These are phyloP conservation scores for Eucalyptus grandis DNA, from an alignment of 345 rosid genomes.

Conservation along the genomic window DNA sequence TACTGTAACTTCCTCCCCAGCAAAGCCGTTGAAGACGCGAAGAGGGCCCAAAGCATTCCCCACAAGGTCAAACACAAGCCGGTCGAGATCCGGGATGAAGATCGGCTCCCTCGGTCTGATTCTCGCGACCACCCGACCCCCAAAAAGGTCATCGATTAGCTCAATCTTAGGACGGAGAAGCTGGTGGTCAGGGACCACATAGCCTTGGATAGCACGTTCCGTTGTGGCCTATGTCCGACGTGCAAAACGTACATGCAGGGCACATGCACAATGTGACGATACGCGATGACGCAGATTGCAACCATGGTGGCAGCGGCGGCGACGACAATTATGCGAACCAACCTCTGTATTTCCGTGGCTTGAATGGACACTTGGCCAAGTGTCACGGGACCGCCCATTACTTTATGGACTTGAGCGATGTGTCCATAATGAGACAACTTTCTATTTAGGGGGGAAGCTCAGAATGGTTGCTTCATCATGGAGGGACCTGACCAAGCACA, in stretches of 20 bases:
- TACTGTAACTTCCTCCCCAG: background rate
- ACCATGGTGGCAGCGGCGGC: background rate
- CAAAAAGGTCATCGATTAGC: background rate
- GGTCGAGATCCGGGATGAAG: background rate
- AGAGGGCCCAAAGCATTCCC: background rate
- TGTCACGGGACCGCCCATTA: background rate
- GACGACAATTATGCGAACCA: fast-evolving
- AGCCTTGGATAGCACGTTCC: background rate
- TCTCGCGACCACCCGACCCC: background rate
- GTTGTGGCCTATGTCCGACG: background rate
- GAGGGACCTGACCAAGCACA: too few species aligned
- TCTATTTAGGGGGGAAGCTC: background rate
- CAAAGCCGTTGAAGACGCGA: background rate
- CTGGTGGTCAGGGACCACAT: background rate
- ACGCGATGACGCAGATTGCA: background rate
- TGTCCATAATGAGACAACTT: background rate
- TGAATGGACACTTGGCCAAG: background rate
- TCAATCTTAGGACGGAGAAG: background rate
- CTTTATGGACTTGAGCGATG: background rate
- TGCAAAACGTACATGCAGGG: background rate
- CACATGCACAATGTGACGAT: background rate
- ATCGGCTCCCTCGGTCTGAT: background rate
- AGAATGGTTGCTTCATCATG: too few species aligned
- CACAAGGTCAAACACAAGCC: background rate
- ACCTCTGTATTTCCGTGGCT: background rate